Conservation (phyloP, 495 filamentous ascomycete genomes). For the Jackrogersella multiformis region DNA sequence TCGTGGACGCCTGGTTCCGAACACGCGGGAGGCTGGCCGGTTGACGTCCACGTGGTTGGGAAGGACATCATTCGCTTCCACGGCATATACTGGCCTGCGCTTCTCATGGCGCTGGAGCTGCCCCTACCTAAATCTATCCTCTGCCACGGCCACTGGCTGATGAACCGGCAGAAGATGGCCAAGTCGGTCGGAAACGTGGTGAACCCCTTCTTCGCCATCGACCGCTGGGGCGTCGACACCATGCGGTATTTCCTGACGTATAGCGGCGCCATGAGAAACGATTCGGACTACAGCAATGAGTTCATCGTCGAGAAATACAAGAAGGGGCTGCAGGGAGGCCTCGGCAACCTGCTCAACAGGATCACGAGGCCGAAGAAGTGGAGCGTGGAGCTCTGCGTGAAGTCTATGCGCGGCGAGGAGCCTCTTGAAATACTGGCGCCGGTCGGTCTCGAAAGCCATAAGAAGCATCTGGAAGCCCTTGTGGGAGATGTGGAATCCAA, state of each 20-base stretch:
- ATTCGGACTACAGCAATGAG: constrained; percentile 84
- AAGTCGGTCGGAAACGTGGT: constrained; percentile 95
- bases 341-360: constrained; percentile 82
- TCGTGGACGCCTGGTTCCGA: constrained; percentile 68
- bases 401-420: constrained; percentile 43
- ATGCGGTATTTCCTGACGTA: constrained; percentile 88
- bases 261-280: constrained; percentile 76
- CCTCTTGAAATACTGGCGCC: neutral
- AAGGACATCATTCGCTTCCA: constrained; percentile 98
- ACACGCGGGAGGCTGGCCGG: constrained; percentile 78
- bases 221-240: constrained; percentile 85
- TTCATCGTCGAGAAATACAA: constrained; percentile 80
- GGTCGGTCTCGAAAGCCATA: constrained; percentile 12
- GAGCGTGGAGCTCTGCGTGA: constrained; percentile 66
- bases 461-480: constrained; percentile 3
- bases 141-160: constrained; percentile 94
- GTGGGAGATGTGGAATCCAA: constrained; percentile 52
- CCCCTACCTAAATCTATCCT: constrained; percentile 84
- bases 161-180: constrained; percentile 90
- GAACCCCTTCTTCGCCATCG: constrained; percentile 90
- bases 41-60: constrained; percentile 88
- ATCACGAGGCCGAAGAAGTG: constrained; percentile 73
- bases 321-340: constrained; percentile 72
- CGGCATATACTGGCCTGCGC: constrained; percentile 96
- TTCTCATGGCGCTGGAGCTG: constrained; percentile 88